A percentile compares a stretch with the other conserved stretches of the same genome.
These are phyloP conservation scores for Triticum aestivum DNA, from an alignment of 176 grass and related monocot species.

Conservation along the genomic window DNA sequence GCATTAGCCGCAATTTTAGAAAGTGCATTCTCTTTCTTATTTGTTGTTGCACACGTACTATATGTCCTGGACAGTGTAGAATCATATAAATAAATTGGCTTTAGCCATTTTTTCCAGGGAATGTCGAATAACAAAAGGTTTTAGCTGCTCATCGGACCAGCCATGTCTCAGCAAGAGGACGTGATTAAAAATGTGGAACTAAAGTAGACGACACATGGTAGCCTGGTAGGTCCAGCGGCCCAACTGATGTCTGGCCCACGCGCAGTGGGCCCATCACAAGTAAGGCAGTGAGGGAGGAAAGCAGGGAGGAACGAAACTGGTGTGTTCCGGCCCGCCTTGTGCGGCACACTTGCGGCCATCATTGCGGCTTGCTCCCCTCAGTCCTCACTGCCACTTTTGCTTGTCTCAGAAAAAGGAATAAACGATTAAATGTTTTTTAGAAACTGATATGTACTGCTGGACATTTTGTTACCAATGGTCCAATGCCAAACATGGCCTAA, in stretches of 20 bases:
- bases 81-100: neutral
- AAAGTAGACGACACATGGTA: too few relatives aligned
- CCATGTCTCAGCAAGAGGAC: neutral
- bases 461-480: neutral
- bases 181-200: neutral
- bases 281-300: conserved; percentile 15
- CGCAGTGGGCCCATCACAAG: neutral
- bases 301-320: neutral
- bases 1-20: neutral
- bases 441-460: neutral
- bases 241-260: neutral
- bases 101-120: neutral
- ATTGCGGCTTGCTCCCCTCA: conserved; percentile 1
- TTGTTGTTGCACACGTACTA: too few relatives aligned
- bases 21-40: neutral
- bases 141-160: neutral
- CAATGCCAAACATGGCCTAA: neutral
- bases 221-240: neutral
- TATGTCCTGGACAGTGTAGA: neutral
- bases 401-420: neutral
- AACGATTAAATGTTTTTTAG: neutral
- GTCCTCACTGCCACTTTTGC: neutral
- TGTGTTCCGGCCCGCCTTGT: conserved; percentile 17
- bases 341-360: conserved; percentile 27
- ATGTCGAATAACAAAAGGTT: too few relatives aligned